These are phyloP conservation scores for Cutaneotrichosporon sp. DNA, from an alignment of 1,284 basidiomycete genomes.

Conservation along the genomic window DNA sequence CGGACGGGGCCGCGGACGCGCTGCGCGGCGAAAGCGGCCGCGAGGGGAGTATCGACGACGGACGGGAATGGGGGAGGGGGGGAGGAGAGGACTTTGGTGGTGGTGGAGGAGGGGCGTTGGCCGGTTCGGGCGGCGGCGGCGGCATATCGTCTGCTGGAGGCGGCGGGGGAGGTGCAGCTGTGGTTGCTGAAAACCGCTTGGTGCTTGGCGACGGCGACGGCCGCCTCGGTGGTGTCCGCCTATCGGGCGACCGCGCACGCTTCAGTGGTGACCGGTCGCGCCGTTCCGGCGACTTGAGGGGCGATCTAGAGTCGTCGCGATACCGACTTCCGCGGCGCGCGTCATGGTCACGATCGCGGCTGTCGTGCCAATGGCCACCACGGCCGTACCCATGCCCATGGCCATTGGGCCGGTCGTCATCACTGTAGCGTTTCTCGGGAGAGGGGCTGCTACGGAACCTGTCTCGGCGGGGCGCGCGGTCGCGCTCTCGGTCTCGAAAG, in stretches of 20 bases:
- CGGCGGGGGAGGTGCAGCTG: slow-evolving; percentile 2
- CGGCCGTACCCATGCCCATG: not conserved
- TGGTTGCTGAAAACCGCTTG: not conserved
- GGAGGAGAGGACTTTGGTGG: slow-evolving; percentile 13
- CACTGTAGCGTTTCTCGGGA: slow-evolving; percentile 4
- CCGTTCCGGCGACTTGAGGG: not conserved
- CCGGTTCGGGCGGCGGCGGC: slow-evolving; percentile 4
- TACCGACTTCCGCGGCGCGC: not conserved
- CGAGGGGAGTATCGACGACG: slow-evolving; percentile 9
- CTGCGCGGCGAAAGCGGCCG: slow-evolving; percentile 7
- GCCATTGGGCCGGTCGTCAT: slow-evolving; percentile 3
- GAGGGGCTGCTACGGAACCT: not conserved
- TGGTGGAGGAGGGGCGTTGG: slow-evolving; percentile 15
- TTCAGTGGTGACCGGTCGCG: slow-evolving; percentile 2
- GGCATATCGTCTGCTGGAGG: not conserved
- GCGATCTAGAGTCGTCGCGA: not conserved
- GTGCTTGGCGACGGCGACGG: slow-evolving; percentile 1
- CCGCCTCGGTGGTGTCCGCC: not conserved
- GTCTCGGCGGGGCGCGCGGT: slow-evolving; percentile 1
- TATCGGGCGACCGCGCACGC: not conserved
- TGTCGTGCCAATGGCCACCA: not conserved
- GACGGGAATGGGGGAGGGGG: slow-evolving; percentile 25
- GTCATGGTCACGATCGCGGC: not conserved
- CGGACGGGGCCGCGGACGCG: not conserved
- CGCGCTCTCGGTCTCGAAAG: slow-evolving; percentile 3